Conservation (phyloP, 768 basidiomycete species). For the Hemileccinum rubropunctum region DNA sequence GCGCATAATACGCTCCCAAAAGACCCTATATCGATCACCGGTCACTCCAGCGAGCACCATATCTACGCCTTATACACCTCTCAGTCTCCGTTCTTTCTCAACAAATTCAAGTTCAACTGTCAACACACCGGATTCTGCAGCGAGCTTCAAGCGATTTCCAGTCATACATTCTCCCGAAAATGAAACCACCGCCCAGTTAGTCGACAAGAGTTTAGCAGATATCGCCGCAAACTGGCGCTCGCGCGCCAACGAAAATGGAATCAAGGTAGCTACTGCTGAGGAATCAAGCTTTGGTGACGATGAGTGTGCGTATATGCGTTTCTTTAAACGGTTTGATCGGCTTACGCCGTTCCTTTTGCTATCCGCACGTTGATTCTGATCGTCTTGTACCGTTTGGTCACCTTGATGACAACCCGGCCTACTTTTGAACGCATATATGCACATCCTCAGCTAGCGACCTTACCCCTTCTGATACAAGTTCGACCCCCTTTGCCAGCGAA, state of each 20-base stretch:
- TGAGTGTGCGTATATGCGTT: slow-evolving; percentile 40
- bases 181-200: slow-evolving; percentile 23
- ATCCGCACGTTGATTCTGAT: slow-evolving; percentile 6
- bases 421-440: slow-evolving; percentile 32
- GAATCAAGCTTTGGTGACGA: slow-evolving; percentile 45
- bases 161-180: slow-evolving; percentile 46
- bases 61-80: slow-evolving; percentile 64
- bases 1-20: slow-evolving; percentile 47
- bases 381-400: not conserved
- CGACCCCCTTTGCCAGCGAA: slow-evolving; percentile 45
- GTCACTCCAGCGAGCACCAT: slow-evolving; percentile 52
- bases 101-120: slow-evolving; percentile 50
- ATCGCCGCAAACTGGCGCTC: slow-evolving; percentile 70
- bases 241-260: slow-evolving; percentile 68
- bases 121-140: slow-evolving; percentile 52
- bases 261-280: slow-evolving; percentile 51
- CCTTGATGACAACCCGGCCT: not conserved
- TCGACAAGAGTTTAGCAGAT: slow-evolving; percentile 53
- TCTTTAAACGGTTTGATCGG: slow-evolving; percentile 7
- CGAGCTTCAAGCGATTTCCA: slow-evolving; percentile 41
- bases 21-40: slow-evolving; percentile 52
- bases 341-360: slow-evolving; percentile 12
- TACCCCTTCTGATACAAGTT: slow-evolving; percentile 47
- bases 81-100: slow-evolving; percentile 62
- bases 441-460: slow-evolving; percentile 52